phyloP scores from a whole-genome alignment of 2,329 filamentous ascomycete genomes.

The Sclerotinia spermophila region DNA sequence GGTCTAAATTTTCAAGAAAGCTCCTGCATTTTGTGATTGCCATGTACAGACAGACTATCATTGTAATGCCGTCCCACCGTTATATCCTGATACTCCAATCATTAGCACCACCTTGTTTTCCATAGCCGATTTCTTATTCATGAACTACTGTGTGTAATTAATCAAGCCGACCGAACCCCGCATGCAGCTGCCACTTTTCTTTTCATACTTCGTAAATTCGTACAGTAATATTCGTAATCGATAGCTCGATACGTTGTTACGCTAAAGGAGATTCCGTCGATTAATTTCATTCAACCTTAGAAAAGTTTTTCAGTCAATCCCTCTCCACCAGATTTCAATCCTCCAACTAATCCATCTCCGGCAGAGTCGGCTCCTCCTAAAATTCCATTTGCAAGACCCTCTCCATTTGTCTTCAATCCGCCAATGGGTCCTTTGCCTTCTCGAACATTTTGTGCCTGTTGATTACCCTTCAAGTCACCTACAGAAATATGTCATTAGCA shows the following conservation, averaged over 20 bases:
- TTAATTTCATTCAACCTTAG: not conserved
- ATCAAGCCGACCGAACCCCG: not conserved
- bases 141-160: too few species aligned
- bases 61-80: not conserved
- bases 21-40: not conserved
- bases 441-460: constrained; percentile 38
- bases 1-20: not conserved
- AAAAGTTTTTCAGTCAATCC: constrained; percentile 7
- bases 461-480: constrained; percentile 40
- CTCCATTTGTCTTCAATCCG: constrained; percentile 25
- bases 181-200: not conserved
- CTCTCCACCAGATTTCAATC: constrained; percentile 14
- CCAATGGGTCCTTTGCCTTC: constrained; percentile 28
- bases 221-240: constrained; percentile 4
- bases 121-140: not conserved
- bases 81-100: constrained; percentile 4
- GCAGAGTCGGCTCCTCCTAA: not conserved
- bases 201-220: not conserved
- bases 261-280: not conserved
- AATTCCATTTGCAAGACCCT: constrained; percentile 1
- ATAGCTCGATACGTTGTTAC: not conserved
- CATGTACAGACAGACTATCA: too few species aligned
- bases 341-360: constrained; percentile 8
- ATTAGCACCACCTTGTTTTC: not conserved
- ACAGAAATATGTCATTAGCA: not conserved